Conservation (phyloP, 2,329 filamentous ascomycete genomes). For the Sporothrix protearum region DNA sequence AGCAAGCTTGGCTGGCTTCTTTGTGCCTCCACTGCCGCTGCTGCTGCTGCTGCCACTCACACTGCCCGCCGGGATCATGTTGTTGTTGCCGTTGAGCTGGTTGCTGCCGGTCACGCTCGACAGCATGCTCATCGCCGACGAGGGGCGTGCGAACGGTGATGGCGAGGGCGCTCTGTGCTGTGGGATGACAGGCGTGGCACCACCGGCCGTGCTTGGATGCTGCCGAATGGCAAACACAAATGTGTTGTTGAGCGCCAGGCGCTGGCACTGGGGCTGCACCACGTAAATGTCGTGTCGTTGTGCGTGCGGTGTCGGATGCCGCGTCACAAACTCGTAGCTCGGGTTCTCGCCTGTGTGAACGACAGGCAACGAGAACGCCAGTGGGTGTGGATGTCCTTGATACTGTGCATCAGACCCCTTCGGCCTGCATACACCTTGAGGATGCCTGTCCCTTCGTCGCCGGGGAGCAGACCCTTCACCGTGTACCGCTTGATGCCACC, state of each 20-base stretch:
- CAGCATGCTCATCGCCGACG: constrained; percentile 63
- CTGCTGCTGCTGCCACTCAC: constrained; percentile 52
- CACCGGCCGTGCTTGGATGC: constrained; percentile 63
- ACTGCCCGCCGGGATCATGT: constrained; percentile 33
- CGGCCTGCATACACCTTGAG: constrained; percentile 93
- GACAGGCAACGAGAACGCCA: constrained; percentile 86
- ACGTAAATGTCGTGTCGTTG: constrained; percentile 96
- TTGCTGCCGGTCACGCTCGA: constrained; percentile 55
- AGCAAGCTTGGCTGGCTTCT: constrained; percentile 91
- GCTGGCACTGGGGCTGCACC: constrained; percentile 87
- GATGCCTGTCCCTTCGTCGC: constrained; percentile 83
- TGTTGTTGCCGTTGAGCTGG: constrained; percentile 43
- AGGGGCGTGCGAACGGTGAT: constrained; percentile 58
- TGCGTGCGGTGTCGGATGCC: constrained; percentile 96
- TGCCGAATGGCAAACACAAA: constrained; percentile 96
- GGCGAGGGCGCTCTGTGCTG: constrained; percentile 52
- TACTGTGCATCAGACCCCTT: constrained; percentile 93
- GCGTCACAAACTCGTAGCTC: constrained; percentile 84
- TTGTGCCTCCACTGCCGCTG: constrained; percentile 45
- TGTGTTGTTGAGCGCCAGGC: constrained; percentile 89
- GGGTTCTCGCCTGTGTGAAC: constrained; percentile 90
- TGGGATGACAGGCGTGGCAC: constrained; percentile 38
- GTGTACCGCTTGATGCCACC: constrained; percentile 83
- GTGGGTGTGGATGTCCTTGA: constrained; percentile 92
- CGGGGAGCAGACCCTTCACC: constrained; percentile 85